These are phyloP conservation scores for Pestalotiopsis sp. DNA, from an alignment of 2,329 filamentous ascomycete genomes.

Conservation along the genomic window DNA sequence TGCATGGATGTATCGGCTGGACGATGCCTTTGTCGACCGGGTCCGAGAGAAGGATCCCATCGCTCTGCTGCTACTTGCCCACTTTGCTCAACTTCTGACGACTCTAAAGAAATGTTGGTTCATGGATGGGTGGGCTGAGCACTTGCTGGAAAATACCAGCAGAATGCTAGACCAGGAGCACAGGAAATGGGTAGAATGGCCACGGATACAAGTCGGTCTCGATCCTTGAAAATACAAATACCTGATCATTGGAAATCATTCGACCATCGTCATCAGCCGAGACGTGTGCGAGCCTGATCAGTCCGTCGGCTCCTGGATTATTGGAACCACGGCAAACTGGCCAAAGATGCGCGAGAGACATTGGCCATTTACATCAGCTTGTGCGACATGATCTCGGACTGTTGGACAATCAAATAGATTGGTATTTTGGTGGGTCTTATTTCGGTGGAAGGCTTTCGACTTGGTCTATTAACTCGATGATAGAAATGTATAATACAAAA, in stretches of 20 bases:
- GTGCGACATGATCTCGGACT: background rate
- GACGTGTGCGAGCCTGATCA: background rate
- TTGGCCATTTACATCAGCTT: background rate
- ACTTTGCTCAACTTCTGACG: conserved; percentile 10
- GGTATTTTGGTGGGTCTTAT: background rate
- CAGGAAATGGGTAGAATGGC: conserved; percentile 4
- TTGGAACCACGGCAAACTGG: too few species aligned
- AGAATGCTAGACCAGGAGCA: background rate
- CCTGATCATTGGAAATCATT: background rate
- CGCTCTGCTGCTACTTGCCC: conserved; percentile 18
- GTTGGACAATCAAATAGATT: background rate
- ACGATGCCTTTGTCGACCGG: conserved; percentile 26
- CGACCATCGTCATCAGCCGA: background rate
- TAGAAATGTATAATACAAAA: background rate
- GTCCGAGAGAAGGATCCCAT: conserved; percentile 26
- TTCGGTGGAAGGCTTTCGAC: background rate
- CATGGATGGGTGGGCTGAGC: conserved; percentile 12
- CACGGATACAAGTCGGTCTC: background rate
- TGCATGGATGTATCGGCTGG: conserved; percentile 29
- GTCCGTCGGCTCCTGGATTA: background rate
- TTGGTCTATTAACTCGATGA: background rate
- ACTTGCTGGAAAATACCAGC: background rate
- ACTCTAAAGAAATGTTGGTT: conserved; percentile 10
- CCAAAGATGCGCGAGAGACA: too few species aligned
- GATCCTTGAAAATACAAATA: background rate